phyloP scores from a whole-genome alignment of 177 flowering plant species.

The Telopea speciosissima region DNA sequence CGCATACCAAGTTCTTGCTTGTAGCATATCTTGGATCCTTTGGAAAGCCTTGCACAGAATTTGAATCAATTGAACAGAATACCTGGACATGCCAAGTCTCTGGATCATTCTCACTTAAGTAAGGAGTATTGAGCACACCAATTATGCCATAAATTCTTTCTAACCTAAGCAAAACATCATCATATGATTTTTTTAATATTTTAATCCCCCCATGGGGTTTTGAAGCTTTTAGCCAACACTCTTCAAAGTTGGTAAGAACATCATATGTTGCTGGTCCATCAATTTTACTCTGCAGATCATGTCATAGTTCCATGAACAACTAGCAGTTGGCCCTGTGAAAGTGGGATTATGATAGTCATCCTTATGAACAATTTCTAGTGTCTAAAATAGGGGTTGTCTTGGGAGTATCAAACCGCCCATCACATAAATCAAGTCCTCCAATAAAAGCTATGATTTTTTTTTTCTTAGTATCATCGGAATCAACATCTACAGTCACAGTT shows the following conservation, averaged over 20 bases:
- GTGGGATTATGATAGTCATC: constrained; percentile 79
- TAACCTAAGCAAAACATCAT: constrained; percentile 66
- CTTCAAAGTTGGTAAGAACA: constrained; percentile 73
- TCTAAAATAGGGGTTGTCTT: constrained; percentile 54
- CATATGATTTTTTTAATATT: constrained; percentile 47
- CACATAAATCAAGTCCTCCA: constrained; percentile 93
- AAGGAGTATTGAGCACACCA: constrained; percentile 41
- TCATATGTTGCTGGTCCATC: constrained; percentile 85
- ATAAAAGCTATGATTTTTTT: constrained; percentile 83
- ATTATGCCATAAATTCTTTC: constrained; percentile 73
- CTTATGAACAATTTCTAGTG: constrained; percentile 58
- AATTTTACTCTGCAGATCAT: constrained; percentile 60
- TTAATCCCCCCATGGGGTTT: constrained; percentile 54
- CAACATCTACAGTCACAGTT: constrained; percentile 86
- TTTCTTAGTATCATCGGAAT: constrained; percentile 60
- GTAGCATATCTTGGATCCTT: constrained; percentile 73
- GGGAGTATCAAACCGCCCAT: constrained; percentile 91
- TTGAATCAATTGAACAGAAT: constrained; percentile 95
- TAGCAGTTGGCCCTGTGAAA: constrained; percentile 24
- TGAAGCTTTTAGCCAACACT: constrained; percentile 82
- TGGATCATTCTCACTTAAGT: constrained; percentile 34
- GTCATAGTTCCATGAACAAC: constrained; percentile 81
- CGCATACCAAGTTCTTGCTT: constrained; percentile 70
- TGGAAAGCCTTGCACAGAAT: constrained; percentile 88
- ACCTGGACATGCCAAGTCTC: constrained; percentile 93